phyloP scores from a whole-genome alignment of 208 protist species.

The Naegleria lovaniensis region DNA sequence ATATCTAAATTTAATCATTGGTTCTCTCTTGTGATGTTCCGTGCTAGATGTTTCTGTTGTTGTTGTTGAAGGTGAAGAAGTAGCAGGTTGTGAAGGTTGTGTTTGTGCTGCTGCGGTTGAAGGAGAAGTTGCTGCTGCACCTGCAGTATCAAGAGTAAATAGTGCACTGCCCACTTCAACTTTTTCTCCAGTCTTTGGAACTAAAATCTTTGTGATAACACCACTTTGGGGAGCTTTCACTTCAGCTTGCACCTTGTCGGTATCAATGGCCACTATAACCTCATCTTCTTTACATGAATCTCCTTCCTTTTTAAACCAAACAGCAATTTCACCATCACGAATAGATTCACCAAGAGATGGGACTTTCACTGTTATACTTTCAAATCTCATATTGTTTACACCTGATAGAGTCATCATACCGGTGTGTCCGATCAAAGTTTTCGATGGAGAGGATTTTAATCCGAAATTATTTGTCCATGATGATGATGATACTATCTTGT shows the following conservation, averaged over 20 bases:
- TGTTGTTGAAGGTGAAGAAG: neutral
- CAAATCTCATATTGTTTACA: neutral
- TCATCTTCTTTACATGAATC: constrained; percentile 85
- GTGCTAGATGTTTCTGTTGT: neutral
- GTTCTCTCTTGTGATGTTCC: neutral
- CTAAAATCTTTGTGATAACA: constrained; percentile 76
- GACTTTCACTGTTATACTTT: constrained; percentile 60
- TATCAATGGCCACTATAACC: constrained; percentile 91
- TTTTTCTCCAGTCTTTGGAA: constrained; percentile 67
- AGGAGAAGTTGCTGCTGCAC: neutral
- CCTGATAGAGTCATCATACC: too few species aligned
- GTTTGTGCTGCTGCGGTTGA: neutral
- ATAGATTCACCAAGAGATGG: constrained; percentile 96
- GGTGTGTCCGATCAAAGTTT: too few species aligned
- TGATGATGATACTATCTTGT: too few species aligned
- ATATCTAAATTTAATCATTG: constrained; percentile 15
- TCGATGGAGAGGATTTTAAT: too few species aligned
- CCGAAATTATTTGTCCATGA: too few species aligned
- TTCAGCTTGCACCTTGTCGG: constrained; percentile 94
- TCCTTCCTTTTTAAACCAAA: constrained; percentile 87
- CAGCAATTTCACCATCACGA: constrained; percentile 85
- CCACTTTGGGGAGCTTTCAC: constrained; percentile 81
- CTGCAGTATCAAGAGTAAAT: constrained; percentile 33
- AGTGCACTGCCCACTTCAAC: constrained; percentile 78
- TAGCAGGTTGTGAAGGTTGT: neutral